A percentile compares a stretch with the other conserved stretches of the same genome.
Evolutionary conservation across 257 asterid genomes (phyloP).

Genomic region (Fraxinus excelsior): DNA sequence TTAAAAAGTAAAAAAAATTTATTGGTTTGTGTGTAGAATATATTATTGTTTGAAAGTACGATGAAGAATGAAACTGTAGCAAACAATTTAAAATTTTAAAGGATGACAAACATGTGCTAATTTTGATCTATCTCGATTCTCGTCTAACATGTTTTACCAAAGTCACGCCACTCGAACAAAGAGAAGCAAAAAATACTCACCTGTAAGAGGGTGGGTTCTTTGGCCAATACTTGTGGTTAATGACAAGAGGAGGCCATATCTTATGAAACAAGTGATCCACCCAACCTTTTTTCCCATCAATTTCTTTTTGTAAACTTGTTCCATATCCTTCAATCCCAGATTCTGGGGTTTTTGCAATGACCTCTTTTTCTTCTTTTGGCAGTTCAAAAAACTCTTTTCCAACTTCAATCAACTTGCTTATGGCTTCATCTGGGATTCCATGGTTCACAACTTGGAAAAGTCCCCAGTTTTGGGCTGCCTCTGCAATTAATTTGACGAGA

Average conservation of each 20-base stretch:
- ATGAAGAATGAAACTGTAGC: too few relatives aligned
- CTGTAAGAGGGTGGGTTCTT: slow-evolving; percentile 68
- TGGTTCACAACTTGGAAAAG: slow-evolving; percentile 67
- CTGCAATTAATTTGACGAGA: slow-evolving; percentile 26
- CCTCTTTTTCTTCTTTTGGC: slow-evolving; percentile 47
- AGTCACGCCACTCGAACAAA: too few relatives aligned
- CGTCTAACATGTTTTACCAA: too few relatives aligned
- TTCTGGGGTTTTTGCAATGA: slow-evolving; percentile 44
- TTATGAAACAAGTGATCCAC: slow-evolving; percentile 84
- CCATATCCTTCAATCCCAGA: slow-evolving; percentile 76
- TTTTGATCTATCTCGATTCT: too few relatives aligned
- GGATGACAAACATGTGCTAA: too few relatives aligned
- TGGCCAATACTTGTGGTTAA: slow-evolving; percentile 69
- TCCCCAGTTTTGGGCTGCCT: slow-evolving; percentile 63
- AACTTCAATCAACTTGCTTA: slow-evolving; percentile 41
- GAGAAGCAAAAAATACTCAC: slow-evolving; percentile 27
- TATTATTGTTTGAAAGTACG: too few relatives aligned
- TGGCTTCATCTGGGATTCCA: slow-evolving; percentile 45
- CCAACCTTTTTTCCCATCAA: slow-evolving; percentile 77
- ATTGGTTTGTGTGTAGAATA: too few relatives aligned
- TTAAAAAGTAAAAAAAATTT: too few relatives aligned
- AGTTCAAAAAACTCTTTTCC: slow-evolving; percentile 62
- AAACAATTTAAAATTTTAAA: too few relatives aligned
- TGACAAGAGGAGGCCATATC: slow-evolving; percentile 67
- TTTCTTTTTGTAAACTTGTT: slow-evolving; percentile 51